Evolutionary conservation across 73 alveolate genomes (phyloP).

Genomic region (Breviolum minutum): DNA sequence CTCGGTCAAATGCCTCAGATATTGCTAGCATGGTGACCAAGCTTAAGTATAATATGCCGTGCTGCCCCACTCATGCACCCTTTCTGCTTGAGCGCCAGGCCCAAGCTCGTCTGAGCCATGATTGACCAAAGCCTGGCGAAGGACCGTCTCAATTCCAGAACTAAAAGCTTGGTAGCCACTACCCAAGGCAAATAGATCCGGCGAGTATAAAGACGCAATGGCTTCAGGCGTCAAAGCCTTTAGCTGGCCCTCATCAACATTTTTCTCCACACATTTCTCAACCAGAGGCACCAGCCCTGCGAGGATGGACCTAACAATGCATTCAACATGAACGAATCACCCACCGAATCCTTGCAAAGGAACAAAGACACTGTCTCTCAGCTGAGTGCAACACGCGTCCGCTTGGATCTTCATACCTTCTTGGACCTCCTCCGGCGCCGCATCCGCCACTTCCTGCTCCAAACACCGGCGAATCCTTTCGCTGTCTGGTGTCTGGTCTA

Average conservation of each 20-base stretch:
- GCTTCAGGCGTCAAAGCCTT: neutral
- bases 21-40: neutral
- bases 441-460: neutral
- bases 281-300: neutral
- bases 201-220: neutral
- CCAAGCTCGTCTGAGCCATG: slow-evolving; percentile 26
- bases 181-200: neutral
- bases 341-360: neutral
- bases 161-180: neutral
- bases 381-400: neutral
- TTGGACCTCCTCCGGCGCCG: neutral
- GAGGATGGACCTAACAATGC: neutral
- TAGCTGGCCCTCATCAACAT: neutral
- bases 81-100: neutral
- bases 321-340: neutral
- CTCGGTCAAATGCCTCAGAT: slow-evolving; percentile 48
- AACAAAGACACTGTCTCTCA: neutral
- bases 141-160: neutral
- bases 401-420: neutral
- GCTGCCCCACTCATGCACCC: neutral
- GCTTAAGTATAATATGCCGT: neutral
- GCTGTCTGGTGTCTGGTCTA: slow-evolving; percentile 12
- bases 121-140: neutral
- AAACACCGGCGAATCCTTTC: slow-evolving; percentile 23
- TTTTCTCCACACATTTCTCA: neutral